Percentiles rank a stretch among this genome's conserved stretches.
phyloP scores from a whole-genome alignment of 2,329 filamentous ascomycete species.

The Neonectria hederae region DNA sequence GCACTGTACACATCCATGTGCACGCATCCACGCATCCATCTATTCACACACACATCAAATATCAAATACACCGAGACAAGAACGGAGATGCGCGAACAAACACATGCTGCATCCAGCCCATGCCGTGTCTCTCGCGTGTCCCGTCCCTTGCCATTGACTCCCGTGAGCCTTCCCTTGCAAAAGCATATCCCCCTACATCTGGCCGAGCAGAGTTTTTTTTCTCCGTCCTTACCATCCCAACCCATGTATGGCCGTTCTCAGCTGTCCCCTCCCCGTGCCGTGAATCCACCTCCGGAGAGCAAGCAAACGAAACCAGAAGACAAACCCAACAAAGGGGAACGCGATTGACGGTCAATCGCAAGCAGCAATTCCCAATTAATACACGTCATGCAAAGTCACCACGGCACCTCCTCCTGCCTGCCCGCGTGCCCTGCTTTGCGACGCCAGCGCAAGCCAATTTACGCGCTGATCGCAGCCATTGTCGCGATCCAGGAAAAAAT shows the following conservation, averaged over 20 bases:
- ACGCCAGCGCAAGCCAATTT: slow-evolving; percentile 2
- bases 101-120: neutral
- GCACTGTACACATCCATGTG: neutral
- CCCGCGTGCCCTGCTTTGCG: slow-evolving; percentile 18
- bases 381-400: slow-evolving; percentile 4
- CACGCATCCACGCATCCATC: neutral
- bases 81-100: neutral
- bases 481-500: slow-evolving; percentile 31
- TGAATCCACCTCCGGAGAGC: neutral
- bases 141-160: neutral
- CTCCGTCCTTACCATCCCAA: neutral
- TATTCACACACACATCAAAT: neutral
- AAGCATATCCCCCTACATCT: neutral
- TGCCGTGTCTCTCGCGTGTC: neutral
- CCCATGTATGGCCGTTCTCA: neutral
- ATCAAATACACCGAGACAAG: neutral
- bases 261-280: too few species aligned
- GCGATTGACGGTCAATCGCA: neutral
- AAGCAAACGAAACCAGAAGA: neutral
- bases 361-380: neutral
- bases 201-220: neutral
- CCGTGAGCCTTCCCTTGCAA: neutral
- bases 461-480: slow-evolving; percentile 29
- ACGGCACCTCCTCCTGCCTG: neutral
- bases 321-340: neutral